These are phyloP conservation scores for Alnus glutinosa DNA, from an alignment of 306 rosid species.

Conservation along the genomic window DNA sequence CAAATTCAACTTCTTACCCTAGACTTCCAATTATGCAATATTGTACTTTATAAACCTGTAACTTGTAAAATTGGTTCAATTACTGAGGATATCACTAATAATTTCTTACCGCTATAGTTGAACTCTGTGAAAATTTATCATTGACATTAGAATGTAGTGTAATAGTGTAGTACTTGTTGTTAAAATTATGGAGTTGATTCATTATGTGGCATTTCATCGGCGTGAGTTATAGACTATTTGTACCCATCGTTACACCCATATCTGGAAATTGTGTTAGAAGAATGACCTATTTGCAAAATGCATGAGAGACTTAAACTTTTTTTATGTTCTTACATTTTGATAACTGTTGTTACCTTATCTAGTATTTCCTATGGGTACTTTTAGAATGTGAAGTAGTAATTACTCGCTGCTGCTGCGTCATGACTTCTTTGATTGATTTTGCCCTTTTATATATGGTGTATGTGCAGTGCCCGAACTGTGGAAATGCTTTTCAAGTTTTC, in stretches of 20 bases:
- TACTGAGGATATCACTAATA: not conserved
- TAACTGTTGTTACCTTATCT: too few relatives aligned
- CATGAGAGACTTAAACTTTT: not conserved
- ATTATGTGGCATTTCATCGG: not conserved
- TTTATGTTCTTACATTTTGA: not conserved
- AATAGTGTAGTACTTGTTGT: not conserved
- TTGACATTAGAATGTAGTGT: not conserved
- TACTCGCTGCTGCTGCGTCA: not conserved
- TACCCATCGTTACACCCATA: too few relatives aligned
- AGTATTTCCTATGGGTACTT: too few relatives aligned
- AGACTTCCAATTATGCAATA: not conserved
- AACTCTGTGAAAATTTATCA: not conserved
- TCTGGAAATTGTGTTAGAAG: not conserved
- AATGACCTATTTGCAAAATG: not conserved
- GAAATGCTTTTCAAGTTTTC: conserved; percentile 91
- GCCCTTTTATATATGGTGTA: conserved; percentile 10
- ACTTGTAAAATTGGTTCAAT: not conserved
- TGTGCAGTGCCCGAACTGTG: conserved; percentile 95
- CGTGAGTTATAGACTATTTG: not conserved
- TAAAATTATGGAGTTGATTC: not conserved
- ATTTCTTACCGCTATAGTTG: not conserved
- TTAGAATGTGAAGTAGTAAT: not conserved
- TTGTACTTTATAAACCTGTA: not conserved
- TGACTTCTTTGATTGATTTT: conserved; percentile 21
- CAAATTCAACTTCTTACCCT: not conserved